Conservation (phyloP, 2,329 filamentous ascomycete genomes). For the Neopestalotiopsis sp. region DNA sequence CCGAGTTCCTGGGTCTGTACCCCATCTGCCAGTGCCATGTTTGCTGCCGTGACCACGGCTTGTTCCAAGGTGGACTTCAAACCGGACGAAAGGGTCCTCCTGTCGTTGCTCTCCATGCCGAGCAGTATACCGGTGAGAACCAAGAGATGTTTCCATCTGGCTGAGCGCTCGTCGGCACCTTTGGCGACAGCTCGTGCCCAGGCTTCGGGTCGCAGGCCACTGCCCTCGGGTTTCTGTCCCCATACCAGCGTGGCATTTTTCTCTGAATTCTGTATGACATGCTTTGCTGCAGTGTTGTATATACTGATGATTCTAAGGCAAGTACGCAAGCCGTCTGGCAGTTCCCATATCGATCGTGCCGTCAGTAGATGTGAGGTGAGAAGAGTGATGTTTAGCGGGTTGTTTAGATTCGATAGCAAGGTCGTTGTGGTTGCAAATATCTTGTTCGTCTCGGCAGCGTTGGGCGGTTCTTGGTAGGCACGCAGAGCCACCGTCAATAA, state of each 20-base stretch:
- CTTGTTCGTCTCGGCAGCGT: conserved; percentile 57
- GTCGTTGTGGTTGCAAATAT: conserved; percentile 70
- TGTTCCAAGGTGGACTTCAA: conserved; percentile 73
- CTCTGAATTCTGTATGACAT: conserved; percentile 55
- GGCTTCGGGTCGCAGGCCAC: conserved; percentile 53
- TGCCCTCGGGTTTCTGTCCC: conserved; percentile 39
- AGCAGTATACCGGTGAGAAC: conserved; percentile 79
- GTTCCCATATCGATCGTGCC: conserved; percentile 73
- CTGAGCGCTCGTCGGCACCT: conserved; percentile 63
- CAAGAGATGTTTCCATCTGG: conserved; percentile 84
- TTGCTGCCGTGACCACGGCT: conserved; percentile 76
- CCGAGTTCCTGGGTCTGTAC: conserved; percentile 47
- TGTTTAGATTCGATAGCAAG: conserved; percentile 72
- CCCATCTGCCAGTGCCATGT: conserved; percentile 69
- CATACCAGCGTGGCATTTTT: conserved; percentile 41
- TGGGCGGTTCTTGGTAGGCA: conserved; percentile 59
- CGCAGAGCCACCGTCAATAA: conserved; percentile 71
- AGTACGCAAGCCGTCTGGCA: conserved; percentile 64
- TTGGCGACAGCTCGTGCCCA: conserved; percentile 64
- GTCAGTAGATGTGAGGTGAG: conserved; percentile 75
- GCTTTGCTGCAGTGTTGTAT: conserved; percentile 70
- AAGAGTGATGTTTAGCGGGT: conserved; percentile 76
- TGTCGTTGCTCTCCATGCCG: conserved; percentile 71
- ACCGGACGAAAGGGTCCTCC: conserved; percentile 65
- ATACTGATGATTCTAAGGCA: conserved; percentile 72